phyloP scores from a whole-genome alignment of 257 asterid species.

The Solanum chiquidenum region DNA sequence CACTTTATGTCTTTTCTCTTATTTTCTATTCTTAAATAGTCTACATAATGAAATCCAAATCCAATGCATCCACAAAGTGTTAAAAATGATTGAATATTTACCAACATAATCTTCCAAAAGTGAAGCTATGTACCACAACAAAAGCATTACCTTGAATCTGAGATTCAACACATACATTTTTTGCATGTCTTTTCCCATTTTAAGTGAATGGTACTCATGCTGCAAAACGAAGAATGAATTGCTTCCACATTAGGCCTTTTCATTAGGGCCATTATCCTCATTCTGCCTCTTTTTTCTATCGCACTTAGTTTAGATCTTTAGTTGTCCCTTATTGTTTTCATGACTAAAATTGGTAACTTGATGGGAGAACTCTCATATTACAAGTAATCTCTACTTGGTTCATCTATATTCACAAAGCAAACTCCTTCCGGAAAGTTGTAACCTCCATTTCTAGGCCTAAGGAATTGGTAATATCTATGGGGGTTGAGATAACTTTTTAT shows the following conservation, averaged over 20 bases:
- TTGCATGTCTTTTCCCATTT: background rate
- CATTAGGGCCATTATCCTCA: background rate
- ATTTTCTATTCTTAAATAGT: background rate
- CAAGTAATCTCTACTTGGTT: background rate
- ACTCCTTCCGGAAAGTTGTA: background rate
- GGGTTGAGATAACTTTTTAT: background rate
- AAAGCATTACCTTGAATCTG: background rate
- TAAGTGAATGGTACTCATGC: background rate
- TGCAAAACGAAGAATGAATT: background rate
- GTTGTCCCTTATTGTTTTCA: background rate
- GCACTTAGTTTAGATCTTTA: background rate
- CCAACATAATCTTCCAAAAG: background rate
- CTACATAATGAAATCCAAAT: background rate
- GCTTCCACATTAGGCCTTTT: background rate
- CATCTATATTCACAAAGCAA: background rate
- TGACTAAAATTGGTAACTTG: background rate
- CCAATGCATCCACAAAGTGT: background rate
- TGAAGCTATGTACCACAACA: background rate
- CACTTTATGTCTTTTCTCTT: background rate
- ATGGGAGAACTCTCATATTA: background rate
- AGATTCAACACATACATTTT: background rate
- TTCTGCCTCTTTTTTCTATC: background rate
- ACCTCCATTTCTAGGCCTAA: background rate
- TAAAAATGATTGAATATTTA: background rate
- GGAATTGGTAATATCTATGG: background rate